Base-by-base conservation (phyloP, 2,329 filamentous ascomycete genomes). In the Fusarium nanum region DNA sequence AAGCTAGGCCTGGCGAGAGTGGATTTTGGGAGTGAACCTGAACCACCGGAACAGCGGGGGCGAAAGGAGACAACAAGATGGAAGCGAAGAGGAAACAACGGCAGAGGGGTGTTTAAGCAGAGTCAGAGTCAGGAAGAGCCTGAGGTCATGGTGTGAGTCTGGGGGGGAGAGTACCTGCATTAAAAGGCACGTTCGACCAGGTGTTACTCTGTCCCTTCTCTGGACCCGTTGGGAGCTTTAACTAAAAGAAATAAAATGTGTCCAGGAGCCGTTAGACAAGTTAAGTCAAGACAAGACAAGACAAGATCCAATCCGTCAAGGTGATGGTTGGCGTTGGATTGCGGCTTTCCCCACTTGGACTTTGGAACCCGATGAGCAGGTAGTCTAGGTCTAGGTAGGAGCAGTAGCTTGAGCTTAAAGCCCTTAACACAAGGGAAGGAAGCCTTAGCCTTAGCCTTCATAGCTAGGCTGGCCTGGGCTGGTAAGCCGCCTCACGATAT, bases 101-200 rank as follows among this genome's bases (percentile, higher is more conserved):
- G 56, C 52, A 66, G 67, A 73, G 72, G 73, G 71, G 73, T 75
- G 73, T 73, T 75, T 59, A 67, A 75, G 70, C 63, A 74, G 63
- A 75, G 67, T 69, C 61, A 74, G 63, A 75, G 67, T 69, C 71
- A 72, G 61, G 65, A 74, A 75, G 66, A 74, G 65, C 67, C 48
- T 62, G 65, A 74, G 65, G 68, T 65, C 68, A 73, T 75, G 73
- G 73, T 73, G 73, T 73, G 44, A 64, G 71, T 70, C 70, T 74
- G 69, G 70, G 69, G 69, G 71, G 74, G 73, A 75, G 60, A 75
- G 72, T 72, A 74, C 67, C 73, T 76, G 73, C 74, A 75, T 72
- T 73, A 75, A 76, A 76, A 75, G 73, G 73, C 66, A 73, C 60
- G 58, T 66, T 55, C 55, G 67, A 55, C 66, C 60, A 63, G 61